Evolutionary conservation across 2,329 filamentous ascomycete species (phyloP), one percentile per base, ranked within the genome.

Genomic region (Hirsutella rhossiliensis): DNA sequence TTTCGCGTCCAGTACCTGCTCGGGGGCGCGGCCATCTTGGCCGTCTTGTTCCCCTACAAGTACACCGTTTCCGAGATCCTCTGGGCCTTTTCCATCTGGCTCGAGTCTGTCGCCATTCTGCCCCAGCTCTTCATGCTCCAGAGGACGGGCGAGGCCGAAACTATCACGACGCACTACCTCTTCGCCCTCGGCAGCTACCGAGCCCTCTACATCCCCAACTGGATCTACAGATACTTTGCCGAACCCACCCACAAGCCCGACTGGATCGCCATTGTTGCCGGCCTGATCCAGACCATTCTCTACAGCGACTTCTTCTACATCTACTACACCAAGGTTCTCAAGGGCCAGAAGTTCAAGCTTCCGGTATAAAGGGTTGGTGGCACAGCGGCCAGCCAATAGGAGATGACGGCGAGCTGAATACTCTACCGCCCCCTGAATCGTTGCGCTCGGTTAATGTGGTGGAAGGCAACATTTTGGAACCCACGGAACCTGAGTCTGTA

Each of bases 271-370:
- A 83, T 96, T 42, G 60, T 92, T 49, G 92, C 94, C 4, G 92
- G 92, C 12, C 75, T 97, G 45, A 69, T 97, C 51, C 92, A 98
- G 73, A 98, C 92, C 1, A 68, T 98, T 41, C 73, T 98, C 46
- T 98, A 98, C 71, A 94, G 87, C 50, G 92, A 98, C 69, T 98
- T 98, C 72, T 98, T 98, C 77, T 98, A 89, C 75, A 90, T 98
- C 58, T 98, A 98, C 72, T 98, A 96, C 69, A 95, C 84, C 47
- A 97, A 96, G 80, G 83, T 90, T 40, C 70, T 89, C 67, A 87
- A 89, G 71, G 85, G 85, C 55, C 85, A 87, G 73, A 89, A 87
- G 71, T 90, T 90, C 64, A 86, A 87, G 64, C 72, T 90, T 47
- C 85, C 85, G 2, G 86, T 90, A 52, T 90, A 78, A 72, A 53